Evolutionary conservation across 805 yeast species (phyloP), one percentile per base, ranked within the genome.

Genomic region (Alloascoidea africana): DNA sequence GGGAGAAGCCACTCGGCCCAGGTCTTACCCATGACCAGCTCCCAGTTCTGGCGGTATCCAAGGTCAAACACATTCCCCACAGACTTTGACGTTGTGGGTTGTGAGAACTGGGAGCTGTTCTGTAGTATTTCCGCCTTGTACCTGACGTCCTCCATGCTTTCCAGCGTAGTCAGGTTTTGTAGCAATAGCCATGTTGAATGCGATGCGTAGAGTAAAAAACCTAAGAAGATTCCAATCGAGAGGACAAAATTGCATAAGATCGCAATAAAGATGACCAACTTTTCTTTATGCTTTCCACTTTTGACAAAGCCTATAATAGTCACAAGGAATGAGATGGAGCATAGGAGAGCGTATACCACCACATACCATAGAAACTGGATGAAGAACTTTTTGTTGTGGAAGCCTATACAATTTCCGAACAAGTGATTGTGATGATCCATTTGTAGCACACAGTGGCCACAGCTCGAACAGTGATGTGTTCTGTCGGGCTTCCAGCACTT

Each of bases 391-490:
- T 82, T 86, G 56, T 89, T 89, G 18, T 60, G 59, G 56, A 72
- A 79, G 0, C 97, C 97, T 41, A 89, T 70, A 54, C 96, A 87
- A 3, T 73, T 64, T 2, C 94, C 77, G 55, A 86, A 85, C 97
- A 96, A 89, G 0, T 96, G 96, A 68, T 55, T 93, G 59, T 56
- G 70, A 69, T 41, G 81, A 65, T 40, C 87, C 84, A 55, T 79
- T 67, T 43, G 64, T 54, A 62, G 44, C 14, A 62, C 52, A 38
- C 67, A 62, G 15, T 42, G 40, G 17, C 53, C 43, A 47, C 67
- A 63, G 30, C 53, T 46, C 18, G 60, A 45, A 46, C 67, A 62
- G 42, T 62, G 67, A 40, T 62, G 67, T 5, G 66, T 45, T 13
- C 67, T 45, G 43, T 62, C 67, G 1, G 67, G 67, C 40, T 62